Percentiles rank a stretch among this genome's conserved stretches.
Conservation (phyloP, 2,329 filamentous ascomycete genomes). For the Apiospora phragmitis region DNA sequence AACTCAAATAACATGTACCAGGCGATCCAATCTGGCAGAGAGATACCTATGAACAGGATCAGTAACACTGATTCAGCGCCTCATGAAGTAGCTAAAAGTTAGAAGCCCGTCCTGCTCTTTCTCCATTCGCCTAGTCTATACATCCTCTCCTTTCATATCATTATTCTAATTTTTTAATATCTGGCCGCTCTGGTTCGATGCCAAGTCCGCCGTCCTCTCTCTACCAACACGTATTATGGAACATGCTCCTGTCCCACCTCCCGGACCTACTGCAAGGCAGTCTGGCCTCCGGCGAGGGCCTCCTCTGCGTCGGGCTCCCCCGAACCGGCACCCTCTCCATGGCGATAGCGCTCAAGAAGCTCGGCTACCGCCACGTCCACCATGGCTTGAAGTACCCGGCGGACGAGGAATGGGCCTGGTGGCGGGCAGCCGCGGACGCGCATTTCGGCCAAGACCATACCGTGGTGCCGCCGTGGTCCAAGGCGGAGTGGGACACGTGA, state of each 20-base stretch:
- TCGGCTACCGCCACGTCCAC: constrained; percentile 27
- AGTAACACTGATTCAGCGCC: neutral
- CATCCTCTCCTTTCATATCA: neutral
- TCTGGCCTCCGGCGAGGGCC: constrained; percentile 12
- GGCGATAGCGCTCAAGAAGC: constrained; percentile 25
- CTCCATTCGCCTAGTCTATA: neutral
- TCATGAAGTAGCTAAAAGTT: neutral
- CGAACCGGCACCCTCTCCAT: constrained; percentile 28
- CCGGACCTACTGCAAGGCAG: constrained; percentile 2
- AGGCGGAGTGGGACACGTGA: constrained; percentile 9
- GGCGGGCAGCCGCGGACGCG: neutral
- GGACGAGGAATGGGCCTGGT: neutral
- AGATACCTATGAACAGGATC: neutral
- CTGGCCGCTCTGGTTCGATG: neutral
- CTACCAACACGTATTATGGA: neutral
- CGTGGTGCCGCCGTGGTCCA: neutral
- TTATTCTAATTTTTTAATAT: neutral
- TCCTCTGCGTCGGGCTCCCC: constrained; percentile 27
- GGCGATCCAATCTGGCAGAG: too few relatives aligned
- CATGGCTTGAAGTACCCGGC: constrained; percentile 11
- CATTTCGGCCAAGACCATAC: neutral
- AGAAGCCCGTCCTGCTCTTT: neutral
- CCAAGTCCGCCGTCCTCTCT: neutral
- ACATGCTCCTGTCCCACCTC: neutral
- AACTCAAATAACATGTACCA: neutral